Evolutionary conservation across 2,329 filamentous ascomycete species (phyloP), one percentile per base, ranked within the genome.

Genomic region (Juglanconis juglandina): DNA sequence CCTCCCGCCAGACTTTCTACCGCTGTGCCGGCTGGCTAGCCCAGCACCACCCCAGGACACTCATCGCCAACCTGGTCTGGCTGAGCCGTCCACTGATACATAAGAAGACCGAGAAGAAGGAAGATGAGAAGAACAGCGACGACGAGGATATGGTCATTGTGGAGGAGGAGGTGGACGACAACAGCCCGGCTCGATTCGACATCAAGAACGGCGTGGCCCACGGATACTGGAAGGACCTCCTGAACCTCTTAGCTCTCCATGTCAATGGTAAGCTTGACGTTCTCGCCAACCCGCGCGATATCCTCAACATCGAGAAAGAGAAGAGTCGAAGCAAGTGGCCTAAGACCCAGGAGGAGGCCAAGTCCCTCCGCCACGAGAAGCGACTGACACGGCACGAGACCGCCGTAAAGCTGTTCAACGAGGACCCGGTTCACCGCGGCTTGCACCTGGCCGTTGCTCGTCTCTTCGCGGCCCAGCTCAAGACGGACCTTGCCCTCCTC

Each of bases 201-300:
- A 75, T 81, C 14, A 70, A 71, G 50, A 69, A 81, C 42, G 79
- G 80, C 0, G 76, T 83, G 2, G 73, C 84, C 4, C 84, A 87
- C 55, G 83, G 84, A 0, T 87, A 86, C 70, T 87, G 83, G 82
- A 86, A 87, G 64, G 83, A 87, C 66, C 71, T 86, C 3, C 71
- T 86, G 2, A 87, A 86, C 64, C 74, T 87, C 3, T 73, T 87
- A 0, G 79, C 76, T 1, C 73, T 87, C 2, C 77, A 78, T 0
- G 79, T 75, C 32, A 79, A 82, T 54, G 72, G 74, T 30, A 72
- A 79, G 66, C 74, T 87, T 11, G 69, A 74, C 13, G 72, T 73
- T 5, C 66, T 76, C 11, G 71, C 72, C 2, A 65, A 81, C 34
- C 77, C 77, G 2, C 65, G 64, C 1, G 67, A 72, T 0, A 66